A percentile compares a stretch with the other conserved stretches of the same genome.
Evolutionary conservation across 441 rosid genomes (phyloP).

Genomic region (Erysimum cheiri): DNA sequence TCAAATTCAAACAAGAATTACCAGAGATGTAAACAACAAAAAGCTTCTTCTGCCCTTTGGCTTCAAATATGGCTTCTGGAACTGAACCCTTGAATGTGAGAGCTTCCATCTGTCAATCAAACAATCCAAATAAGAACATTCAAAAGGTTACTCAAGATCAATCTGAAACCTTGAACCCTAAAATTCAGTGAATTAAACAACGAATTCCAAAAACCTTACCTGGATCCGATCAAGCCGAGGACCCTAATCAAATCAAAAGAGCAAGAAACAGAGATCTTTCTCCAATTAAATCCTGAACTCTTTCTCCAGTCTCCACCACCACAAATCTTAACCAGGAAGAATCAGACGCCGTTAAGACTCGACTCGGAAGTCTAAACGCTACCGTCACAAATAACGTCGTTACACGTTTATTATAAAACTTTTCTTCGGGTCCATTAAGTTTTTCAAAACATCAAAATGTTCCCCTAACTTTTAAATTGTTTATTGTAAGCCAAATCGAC

Average conservation of each 20-base stretch:
- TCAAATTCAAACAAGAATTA: conserved; percentile 31
- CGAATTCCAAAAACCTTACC: conserved; percentile 15
- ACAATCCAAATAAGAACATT: neutral
- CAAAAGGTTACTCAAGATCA: neutral
- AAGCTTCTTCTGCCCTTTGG: conserved; percentile 74
- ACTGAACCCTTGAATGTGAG: conserved; percentile 70
- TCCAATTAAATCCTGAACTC: neutral
- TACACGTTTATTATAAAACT: conserved; percentile 8
- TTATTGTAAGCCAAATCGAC: conserved; percentile 1
- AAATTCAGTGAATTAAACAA: conserved; percentile 11
- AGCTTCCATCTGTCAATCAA: conserved; percentile 62
- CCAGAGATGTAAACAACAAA: conserved; percentile 87
- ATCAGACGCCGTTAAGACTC: conserved; percentile 36
- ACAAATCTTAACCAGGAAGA: neutral
- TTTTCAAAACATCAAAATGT: conserved; percentile 13
- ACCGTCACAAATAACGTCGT: conserved; percentile 34
- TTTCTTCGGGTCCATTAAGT: neutral
- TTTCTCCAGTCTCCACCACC: neutral
- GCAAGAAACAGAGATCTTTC: conserved; percentile 12
- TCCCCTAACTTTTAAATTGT: neutral
- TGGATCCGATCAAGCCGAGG: conserved; percentile 24
- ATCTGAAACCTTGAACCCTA: conserved; percentile 11
- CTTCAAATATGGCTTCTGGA: conserved; percentile 70
- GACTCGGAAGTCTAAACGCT: conserved; percentile 5
- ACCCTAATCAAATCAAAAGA: neutral